phyloP scores from a whole-genome alignment of 257 asterid genomes.

The Petrea volubilis region DNA sequence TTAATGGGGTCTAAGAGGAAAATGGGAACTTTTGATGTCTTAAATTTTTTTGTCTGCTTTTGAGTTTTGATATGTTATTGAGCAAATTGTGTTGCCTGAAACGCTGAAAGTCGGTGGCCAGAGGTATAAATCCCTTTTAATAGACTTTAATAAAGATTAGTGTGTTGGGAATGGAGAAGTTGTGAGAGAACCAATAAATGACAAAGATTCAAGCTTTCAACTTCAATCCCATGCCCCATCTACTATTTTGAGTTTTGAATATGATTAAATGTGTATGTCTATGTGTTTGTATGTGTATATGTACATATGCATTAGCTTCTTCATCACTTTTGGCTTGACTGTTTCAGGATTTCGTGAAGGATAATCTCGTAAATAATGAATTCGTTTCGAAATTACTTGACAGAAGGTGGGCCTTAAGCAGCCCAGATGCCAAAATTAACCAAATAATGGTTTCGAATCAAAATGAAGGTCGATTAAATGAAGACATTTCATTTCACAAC shows the following conservation, averaged over 20 bases:
- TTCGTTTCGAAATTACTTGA: constrained; percentile 50
- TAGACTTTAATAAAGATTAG: neutral
- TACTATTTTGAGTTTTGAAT: neutral
- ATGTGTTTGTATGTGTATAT: neutral
- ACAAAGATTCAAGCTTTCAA: constrained; percentile 21
- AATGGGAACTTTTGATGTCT: neutral
- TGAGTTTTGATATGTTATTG: neutral
- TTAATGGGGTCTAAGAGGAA: neutral
- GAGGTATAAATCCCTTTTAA: neutral
- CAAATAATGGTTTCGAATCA: constrained; percentile 46
- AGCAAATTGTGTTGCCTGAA: constrained; percentile 1
- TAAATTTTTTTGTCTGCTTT: neutral
- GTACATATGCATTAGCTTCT: neutral
- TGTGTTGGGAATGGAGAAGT: neutral
- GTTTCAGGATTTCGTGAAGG: constrained; percentile 39
- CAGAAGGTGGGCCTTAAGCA: constrained; percentile 74
- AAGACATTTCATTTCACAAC: constrained; percentile 41
- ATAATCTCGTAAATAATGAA: constrained; percentile 36
- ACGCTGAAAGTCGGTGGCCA: neutral
- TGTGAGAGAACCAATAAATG: neutral
- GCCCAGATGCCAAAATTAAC: constrained; percentile 67
- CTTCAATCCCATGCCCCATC: neutral
- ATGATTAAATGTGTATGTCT: neutral
- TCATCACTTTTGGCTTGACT: neutral
- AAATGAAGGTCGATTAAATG: constrained; percentile 23